A percentile compares a stretch with the other conserved stretches of the same genome.
Conservation (phyloP, 805 yeast species). For the Debaryomyces tyrocola region DNA sequence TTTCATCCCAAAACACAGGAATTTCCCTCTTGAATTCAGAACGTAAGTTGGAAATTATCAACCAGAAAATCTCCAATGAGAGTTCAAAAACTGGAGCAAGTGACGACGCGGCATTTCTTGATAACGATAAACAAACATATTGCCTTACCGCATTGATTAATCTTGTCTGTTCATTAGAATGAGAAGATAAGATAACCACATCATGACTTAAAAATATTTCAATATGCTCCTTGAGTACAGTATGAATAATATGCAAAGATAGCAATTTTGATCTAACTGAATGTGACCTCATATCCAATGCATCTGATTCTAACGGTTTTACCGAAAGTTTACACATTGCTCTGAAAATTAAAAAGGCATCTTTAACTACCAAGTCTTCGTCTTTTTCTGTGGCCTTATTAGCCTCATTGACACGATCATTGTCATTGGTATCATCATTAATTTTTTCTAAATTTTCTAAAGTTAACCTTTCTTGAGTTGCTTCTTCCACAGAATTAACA, state of each 20-base stretch:
- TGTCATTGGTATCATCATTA: constrained; percentile 50
- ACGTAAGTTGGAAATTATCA: constrained; percentile 77
- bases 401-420: constrained; percentile 50
- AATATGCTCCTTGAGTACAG: constrained; percentile 80
- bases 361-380: constrained; percentile 74
- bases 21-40: constrained; percentile 89
- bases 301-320: constrained; percentile 74
- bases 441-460: constrained; percentile 59
- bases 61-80: constrained; percentile 90
- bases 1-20: constrained; percentile 89
- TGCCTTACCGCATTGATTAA: constrained; percentile 81
- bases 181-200: constrained; percentile 51
- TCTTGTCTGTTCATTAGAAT: constrained; percentile 52
- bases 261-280: constrained; percentile 88
- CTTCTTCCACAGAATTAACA: constrained; percentile 16
- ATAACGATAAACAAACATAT: constrained; percentile 75
- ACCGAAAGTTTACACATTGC: constrained; percentile 93
- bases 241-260: constrained; percentile 84
- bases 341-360: constrained; percentile 89
- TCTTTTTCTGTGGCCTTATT: constrained; percentile 49
- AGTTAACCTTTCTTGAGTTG: constrained; percentile 44
- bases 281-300: constrained; percentile 84
- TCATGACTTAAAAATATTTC: constrained; percentile 69
- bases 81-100: constrained; percentile 90
- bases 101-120: constrained; percentile 91